phyloP scores from a whole-genome alignment of 495 filamentous ascomycete species.

The Annulohypoxylon bovei region DNA sequence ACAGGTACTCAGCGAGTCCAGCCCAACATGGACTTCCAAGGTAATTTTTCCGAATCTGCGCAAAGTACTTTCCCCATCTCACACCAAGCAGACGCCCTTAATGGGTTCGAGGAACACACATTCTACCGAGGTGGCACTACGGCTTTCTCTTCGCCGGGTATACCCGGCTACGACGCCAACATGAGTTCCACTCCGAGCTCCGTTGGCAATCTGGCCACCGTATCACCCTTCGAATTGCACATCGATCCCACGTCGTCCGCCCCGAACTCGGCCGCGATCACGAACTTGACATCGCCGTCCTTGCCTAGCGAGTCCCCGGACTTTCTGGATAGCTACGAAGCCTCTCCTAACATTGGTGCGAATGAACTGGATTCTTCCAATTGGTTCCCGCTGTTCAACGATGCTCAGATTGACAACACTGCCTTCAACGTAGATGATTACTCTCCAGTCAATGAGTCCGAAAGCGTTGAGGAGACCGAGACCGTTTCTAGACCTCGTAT shows the following conservation, averaged over 20 bases:
- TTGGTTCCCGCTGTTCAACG: slow-evolving; percentile 75
- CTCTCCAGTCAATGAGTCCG: slow-evolving; percentile 56
- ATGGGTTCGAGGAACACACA: slow-evolving; percentile 62
- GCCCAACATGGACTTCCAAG: slow-evolving; percentile 61
- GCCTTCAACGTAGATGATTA: slow-evolving; percentile 44
- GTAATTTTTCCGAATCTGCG: slow-evolving; percentile 42
- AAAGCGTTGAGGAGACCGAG: slow-evolving; percentile 52
- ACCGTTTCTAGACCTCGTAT: slow-evolving; percentile 49
- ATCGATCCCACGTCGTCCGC: slow-evolving; percentile 75
- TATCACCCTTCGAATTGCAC: slow-evolving; percentile 88
- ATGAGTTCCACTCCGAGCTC: slow-evolving; percentile 54
- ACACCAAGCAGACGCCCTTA: slow-evolving; percentile 59
- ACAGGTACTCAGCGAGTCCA: slow-evolving; percentile 53
- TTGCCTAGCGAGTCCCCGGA: slow-evolving; percentile 79
- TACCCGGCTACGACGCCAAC: slow-evolving; percentile 56
- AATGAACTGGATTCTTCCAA: slow-evolving; percentile 58
- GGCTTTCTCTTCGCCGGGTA: slow-evolving; percentile 62
- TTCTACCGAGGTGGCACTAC: slow-evolving; percentile 61
- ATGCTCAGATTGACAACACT: slow-evolving; percentile 39
- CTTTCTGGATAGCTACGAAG: slow-evolving; percentile 72
- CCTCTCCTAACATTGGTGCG: slow-evolving; percentile 73
- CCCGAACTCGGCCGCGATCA: slow-evolving; percentile 84
- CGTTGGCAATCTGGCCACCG: slow-evolving; percentile 67
- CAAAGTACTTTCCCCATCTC: slow-evolving; percentile 46
- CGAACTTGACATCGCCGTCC: slow-evolving; percentile 84